These are phyloP conservation scores for Fusarium penzigii DNA, from an alignment of 2,329 filamentous ascomycete species.

Conservation along the genomic window DNA sequence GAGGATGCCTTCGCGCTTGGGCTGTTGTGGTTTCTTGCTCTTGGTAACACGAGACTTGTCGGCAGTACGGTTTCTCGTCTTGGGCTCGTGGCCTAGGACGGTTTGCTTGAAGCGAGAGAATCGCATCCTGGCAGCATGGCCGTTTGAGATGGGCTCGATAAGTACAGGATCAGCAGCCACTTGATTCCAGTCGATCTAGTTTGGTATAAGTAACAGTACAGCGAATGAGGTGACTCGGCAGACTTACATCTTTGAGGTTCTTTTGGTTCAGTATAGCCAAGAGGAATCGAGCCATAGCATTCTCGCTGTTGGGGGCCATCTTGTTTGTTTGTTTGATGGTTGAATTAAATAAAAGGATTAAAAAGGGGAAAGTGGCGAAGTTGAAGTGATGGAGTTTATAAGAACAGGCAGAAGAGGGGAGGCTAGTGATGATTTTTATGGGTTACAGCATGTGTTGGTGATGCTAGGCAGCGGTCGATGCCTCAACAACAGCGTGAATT, in stretches of 20 bases:
- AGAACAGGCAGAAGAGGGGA: slow-evolving; percentile 17
- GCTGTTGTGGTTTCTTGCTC: slow-evolving; percentile 37
- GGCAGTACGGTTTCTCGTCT: slow-evolving; percentile 45
- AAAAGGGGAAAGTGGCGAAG: slow-evolving; percentile 2
- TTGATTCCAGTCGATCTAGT: slow-evolving; percentile 60
- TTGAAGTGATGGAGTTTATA: slow-evolving; percentile 14
- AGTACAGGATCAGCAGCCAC: slow-evolving; percentile 58
- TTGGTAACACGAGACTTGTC: slow-evolving; percentile 50
- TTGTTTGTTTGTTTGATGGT: background rate
- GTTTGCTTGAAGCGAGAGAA: slow-evolving; percentile 54
- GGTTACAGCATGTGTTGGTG: slow-evolving; percentile 15
- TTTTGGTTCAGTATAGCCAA: slow-evolving; percentile 63
- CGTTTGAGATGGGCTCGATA: slow-evolving; percentile 56
- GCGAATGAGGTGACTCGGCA: slow-evolving; percentile 13
- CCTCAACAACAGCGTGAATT: slow-evolving; percentile 15
- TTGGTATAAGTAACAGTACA: background rate
- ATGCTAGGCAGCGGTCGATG: slow-evolving; percentile 24
- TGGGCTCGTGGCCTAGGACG: slow-evolving; percentile 50
- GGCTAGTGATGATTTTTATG: slow-evolving; percentile 15
- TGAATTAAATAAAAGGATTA: slow-evolving; percentile 3
- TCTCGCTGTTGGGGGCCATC: slow-evolving; percentile 59
- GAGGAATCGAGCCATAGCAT: slow-evolving; percentile 57
- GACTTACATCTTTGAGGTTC: slow-evolving; percentile 59
- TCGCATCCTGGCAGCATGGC: slow-evolving; percentile 62
- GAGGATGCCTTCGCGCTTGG: slow-evolving; percentile 38